Percentiles rank a stretch among this genome's conserved stretches.
phyloP scores from a whole-genome alignment of 2,329 filamentous ascomycete species.

The Neofusicoccum laricinum region DNA sequence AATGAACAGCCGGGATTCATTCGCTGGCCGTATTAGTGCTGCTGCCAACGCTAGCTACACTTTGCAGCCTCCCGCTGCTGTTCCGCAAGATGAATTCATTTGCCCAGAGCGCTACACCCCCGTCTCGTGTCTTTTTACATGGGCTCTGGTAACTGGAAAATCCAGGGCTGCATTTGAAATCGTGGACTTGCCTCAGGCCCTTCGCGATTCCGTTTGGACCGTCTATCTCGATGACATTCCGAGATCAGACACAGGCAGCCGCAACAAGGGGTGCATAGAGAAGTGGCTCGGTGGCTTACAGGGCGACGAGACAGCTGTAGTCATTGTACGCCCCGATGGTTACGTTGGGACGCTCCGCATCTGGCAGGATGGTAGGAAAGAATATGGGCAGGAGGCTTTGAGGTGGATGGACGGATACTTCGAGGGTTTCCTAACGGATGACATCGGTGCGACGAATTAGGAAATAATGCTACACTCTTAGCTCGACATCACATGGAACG shows the following conservation, averaged over 20 bases:
- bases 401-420: too few species aligned
- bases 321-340: conserved; percentile 70
- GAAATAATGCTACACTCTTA: too few species aligned
- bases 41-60: conserved; percentile 62
- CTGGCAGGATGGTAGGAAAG: conserved; percentile 32
- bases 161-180: conserved; percentile 63
- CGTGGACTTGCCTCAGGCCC: conserved; percentile 57
- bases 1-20: conserved; percentile 45
- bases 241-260: conserved; percentile 48
- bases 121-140: conserved; percentile 67
- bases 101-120: conserved; percentile 66
- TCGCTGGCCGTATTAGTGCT: conserved; percentile 58
- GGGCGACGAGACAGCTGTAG: conserved; percentile 58
- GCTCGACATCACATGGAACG: too few species aligned
- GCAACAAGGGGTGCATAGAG: conserved; percentile 54
- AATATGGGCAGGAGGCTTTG: conserved; percentile 23
- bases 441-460: too few species aligned
- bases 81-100: conserved; percentile 63
- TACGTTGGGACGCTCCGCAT: conserved; percentile 63
- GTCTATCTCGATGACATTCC: conserved; percentile 68
- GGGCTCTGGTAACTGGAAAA: conserved; percentile 61
- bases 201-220: conserved; percentile 67
- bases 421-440: too few species aligned
- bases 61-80: conserved; percentile 54
- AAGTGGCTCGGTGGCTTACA: conserved; percentile 66